These are phyloP conservation scores for Magnolia sinica DNA, from an alignment of 164 flowering plant species.

Conservation along the genomic window DNA sequence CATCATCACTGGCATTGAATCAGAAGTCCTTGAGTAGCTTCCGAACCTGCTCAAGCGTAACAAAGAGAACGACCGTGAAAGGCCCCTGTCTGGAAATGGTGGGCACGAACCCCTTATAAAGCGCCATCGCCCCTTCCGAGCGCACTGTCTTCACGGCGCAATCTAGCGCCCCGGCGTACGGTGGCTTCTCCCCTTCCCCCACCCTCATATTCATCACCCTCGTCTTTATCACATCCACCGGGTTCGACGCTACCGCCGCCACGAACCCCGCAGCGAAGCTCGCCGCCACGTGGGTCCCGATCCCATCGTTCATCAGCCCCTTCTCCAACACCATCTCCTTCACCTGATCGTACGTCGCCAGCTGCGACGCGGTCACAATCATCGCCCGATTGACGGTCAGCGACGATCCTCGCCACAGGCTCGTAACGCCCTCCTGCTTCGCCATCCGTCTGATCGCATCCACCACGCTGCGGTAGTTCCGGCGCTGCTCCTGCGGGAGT, in stretches of 20 bases:
- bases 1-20: not conserved
- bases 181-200: slow-evolving; percentile 51
- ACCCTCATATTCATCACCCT: slow-evolving; percentile 93
- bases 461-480: slow-evolving; percentile 69
- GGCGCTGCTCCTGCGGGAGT: slow-evolving; percentile 60
- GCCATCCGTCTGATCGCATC: slow-evolving; percentile 71
- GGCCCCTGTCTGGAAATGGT: slow-evolving; percentile 89
- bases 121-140: slow-evolving; percentile 75
- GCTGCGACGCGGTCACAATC: slow-evolving; percentile 87
- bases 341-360: slow-evolving; percentile 82
- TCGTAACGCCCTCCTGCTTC: slow-evolving; percentile 53
- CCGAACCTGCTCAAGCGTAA: slow-evolving; percentile 81
- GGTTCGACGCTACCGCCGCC: slow-evolving; percentile 79
- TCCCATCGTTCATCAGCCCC: slow-evolving; percentile 58
- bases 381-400: slow-evolving; percentile 87
- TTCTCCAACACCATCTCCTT: slow-evolving; percentile 63
- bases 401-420: slow-evolving; percentile 86
- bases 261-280: slow-evolving; percentile 87
- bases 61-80: slow-evolving; percentile 78
- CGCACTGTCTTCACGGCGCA: slow-evolving; percentile 70
- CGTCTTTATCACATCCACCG: slow-evolving; percentile 86
- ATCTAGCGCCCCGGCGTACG: slow-evolving; percentile 75
- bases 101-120: slow-evolving; percentile 84
- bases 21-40: slow-evolving; percentile 71
- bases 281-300: slow-evolving; percentile 79